These are phyloP conservation scores for Globisporangium viniferum DNA, from an alignment of 352 stramenopile genomes.

Conservation along the genomic window DNA sequence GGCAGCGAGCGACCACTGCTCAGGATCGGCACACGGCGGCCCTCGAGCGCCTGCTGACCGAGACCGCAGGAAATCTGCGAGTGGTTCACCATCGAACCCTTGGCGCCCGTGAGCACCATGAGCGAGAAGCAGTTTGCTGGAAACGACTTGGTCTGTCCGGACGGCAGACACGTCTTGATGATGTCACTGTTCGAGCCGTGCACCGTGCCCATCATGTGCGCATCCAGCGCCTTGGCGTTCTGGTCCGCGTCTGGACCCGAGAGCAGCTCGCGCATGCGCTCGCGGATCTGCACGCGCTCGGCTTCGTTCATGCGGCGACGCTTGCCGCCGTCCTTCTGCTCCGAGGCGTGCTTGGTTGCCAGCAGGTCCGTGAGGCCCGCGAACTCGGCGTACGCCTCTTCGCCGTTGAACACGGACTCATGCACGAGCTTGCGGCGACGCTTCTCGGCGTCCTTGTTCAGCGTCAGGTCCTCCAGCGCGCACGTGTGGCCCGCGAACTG, in stretches of 20 bases:
- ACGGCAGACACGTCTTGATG: slow-evolving; percentile 98
- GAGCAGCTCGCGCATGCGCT: slow-evolving; percentile 74
- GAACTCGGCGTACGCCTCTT: slow-evolving; percentile 86
- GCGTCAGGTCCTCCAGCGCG: slow-evolving; percentile 97
- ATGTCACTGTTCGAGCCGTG: slow-evolving; percentile 94
- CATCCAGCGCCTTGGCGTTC: slow-evolving; percentile 80
- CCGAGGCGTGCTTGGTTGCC: slow-evolving; percentile 48
- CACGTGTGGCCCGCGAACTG: slow-evolving; percentile 99
- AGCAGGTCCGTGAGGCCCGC: slow-evolving; percentile 71
- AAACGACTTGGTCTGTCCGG: slow-evolving; percentile 97
- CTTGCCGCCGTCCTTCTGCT: slow-evolving; percentile 41
- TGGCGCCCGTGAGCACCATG: slow-evolving; percentile 99
- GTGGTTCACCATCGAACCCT: slow-evolving; percentile 99
- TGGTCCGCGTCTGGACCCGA: slow-evolving; percentile 65
- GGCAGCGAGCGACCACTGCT: slow-evolving; percentile 97
- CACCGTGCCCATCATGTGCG: slow-evolving; percentile 89
- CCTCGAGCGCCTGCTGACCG: slow-evolving; percentile 99
- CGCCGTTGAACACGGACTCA: slow-evolving; percentile 72
- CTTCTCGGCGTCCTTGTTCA: slow-evolving; percentile 93
- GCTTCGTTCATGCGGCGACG: slow-evolving; percentile 85
- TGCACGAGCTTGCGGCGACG: slow-evolving; percentile 88
- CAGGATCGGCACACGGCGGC: slow-evolving; percentile 97
- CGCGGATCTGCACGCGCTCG: slow-evolving; percentile 66
- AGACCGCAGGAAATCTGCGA: slow-evolving; percentile 98
- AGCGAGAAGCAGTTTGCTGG: slow-evolving; percentile 98